Evolutionary conservation across 345 rosid genomes (phyloP).

Genomic region (rapeseed (Brassica napus)): Da-Ae NC_063449.1:47964001-47964500

Average conservation of each 20-base stretch:
- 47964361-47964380: constrained; percentile 33
- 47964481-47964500: not conserved
- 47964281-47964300: constrained; percentile 99
- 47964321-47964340: constrained; percentile 48
- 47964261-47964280: constrained; percentile 71
- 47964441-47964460: constrained; percentile 48
- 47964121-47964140: constrained; percentile 77
- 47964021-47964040: constrained; percentile 87
- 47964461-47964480: not conserved
- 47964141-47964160: not conserved
- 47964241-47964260: constrained; percentile 69
- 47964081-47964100: constrained; percentile 86
- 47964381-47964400: constrained; percentile 37
- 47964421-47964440: constrained; percentile 45
- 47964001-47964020: constrained; percentile 90
- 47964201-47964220: not conserved
- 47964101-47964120: constrained; percentile 94
- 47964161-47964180: not conserved
- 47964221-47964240: constrained; percentile 65
- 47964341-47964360: constrained; percentile 51
- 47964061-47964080: constrained; percentile 89
- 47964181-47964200: not conserved
- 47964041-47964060: constrained; percentile 75
- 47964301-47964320: constrained; percentile 80
- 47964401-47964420: constrained; percentile 35